phyloP scores from a whole-genome alignment of 1,139 yeast species.

The Sugiyamaella novakii region DNA sequence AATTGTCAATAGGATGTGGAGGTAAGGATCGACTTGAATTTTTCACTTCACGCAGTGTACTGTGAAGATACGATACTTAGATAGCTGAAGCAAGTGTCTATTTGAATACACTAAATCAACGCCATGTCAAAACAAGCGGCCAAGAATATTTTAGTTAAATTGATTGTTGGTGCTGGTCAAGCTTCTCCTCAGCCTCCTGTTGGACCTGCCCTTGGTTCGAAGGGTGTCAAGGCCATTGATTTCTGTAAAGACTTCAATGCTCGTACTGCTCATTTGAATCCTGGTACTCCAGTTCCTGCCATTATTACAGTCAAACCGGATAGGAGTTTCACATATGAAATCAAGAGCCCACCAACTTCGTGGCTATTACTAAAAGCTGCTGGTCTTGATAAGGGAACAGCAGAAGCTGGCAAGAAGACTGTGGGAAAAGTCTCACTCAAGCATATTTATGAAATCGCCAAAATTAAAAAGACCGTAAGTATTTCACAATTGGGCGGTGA shows the following conservation, averaged over 20 bases:
- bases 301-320: conserved; percentile 87
- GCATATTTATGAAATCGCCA: conserved; percentile 93
- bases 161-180: conserved; percentile 96
- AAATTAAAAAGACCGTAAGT: conserved; percentile 70
- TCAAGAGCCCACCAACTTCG: conserved; percentile 91
- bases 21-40: too few species aligned
- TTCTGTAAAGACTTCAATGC: conserved; percentile 98
- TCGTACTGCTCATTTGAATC: conserved; percentile 80
- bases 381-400: conserved; percentile 77
- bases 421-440: conserved; percentile 81
- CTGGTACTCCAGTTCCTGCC: conserved; percentile 91
- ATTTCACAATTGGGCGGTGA: too few species aligned
- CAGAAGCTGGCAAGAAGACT: conserved; percentile 44
- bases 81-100: background rate
- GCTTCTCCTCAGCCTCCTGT: conserved; percentile 99
- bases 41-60: too few species aligned
- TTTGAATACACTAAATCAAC: background rate
- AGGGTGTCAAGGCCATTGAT: conserved; percentile 98
- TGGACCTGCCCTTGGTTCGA: conserved; percentile 98
- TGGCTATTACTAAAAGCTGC: conserved; percentile 85
- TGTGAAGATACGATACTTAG: background rate
- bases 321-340: conserved; percentile 79
- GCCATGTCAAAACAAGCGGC: conserved; percentile 27
- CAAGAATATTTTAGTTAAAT: conserved; percentile 66
- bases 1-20: too few species aligned